Evolutionary conservation across 2,329 filamentous ascomycete species (phyloP), one percentile per base, ranked within the genome.

Genomic region (Anisogramma anomala): DNA sequence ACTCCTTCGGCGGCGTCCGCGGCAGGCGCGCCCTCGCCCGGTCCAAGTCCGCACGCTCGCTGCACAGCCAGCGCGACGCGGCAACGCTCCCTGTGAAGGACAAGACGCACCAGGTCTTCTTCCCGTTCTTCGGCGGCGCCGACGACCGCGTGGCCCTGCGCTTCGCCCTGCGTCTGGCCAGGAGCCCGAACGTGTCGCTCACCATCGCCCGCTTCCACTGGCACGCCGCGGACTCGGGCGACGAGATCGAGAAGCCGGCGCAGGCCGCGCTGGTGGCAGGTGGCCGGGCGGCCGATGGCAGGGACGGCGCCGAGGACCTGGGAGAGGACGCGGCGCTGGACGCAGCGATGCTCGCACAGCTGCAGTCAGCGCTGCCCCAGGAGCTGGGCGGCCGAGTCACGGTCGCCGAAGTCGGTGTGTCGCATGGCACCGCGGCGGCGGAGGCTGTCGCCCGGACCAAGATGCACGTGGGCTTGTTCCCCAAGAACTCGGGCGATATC

Each of bases 121-220:
- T 94, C 40, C 82, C 88, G 0, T 96, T 86, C 61, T 79, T 94
- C 45, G 88, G 89, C 14, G 84, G 84, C 7, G 64, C 69, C 1
- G 91, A 98, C 54, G 89, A 95, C 54, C 74, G 77, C 6, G 75
- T 81, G 4, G 88, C 87, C 0, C 69, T 96, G 1, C 71, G 79
- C 1, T 74, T 96, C 18, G 82, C 89, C 3, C 68, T 96, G 3
- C 89, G 95, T 54, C 71, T 98, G 1, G 84, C 81, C 1, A 78
- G 81, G 56, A 91, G 87, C 53, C 71, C 76, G 3, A 75, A 83
- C 32, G 77, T 94, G 19, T 88, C 84, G 0, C 84, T 79, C 0
- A 89, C 84, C 0, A 72, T 95, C 23, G 66, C 82, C 1, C 77
- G 79, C 46, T 68, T 84, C 19, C 61, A 59, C 18, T 59, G 52